Evolutionary conservation across 768 basidiomycete genomes (phyloP).

Genomic region (Clavaria fumosa): DNA sequence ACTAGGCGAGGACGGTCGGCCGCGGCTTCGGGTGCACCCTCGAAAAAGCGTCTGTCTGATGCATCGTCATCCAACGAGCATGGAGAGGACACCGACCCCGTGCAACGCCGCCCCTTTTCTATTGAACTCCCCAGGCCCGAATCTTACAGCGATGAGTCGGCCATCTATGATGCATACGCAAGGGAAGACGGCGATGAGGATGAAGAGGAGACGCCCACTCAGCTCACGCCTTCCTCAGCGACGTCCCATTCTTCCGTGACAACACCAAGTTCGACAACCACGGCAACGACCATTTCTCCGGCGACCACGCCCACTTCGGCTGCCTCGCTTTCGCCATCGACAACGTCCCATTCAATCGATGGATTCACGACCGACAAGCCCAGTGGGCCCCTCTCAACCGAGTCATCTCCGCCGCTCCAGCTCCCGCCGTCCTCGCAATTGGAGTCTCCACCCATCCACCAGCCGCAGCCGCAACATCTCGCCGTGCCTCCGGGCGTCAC

Average conservation of each 20-base stretch:
- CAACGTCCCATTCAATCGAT: too few species aligned
- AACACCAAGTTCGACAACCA: too few species aligned
- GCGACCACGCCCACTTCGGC: too few species aligned
- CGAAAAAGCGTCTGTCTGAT: conserved; percentile 45
- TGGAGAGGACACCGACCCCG: conserved; percentile 28
- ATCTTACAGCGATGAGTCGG: conserved; percentile 66
- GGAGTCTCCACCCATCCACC: too few species aligned
- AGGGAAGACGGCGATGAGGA: conserved; percentile 39
- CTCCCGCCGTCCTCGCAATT: too few species aligned
- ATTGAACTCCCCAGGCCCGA: conserved; percentile 48
- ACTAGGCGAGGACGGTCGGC: conserved; percentile 18
- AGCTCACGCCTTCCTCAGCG: too few species aligned
- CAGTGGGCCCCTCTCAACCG: conserved; percentile 11
- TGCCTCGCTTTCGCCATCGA: too few species aligned
- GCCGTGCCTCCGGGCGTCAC: conserved; percentile 21
- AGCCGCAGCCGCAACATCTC: conserved; percentile 49
- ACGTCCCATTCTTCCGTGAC: too few species aligned
- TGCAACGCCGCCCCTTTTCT: too few species aligned
- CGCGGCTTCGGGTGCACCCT: conserved; percentile 16
- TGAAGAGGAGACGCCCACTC: conserved; percentile 11
- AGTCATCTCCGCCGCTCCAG: conserved; percentile 21
- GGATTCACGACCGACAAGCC: conserved; percentile 10
- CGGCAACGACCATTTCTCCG: too few species aligned
- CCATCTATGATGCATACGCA: conserved; percentile 76
- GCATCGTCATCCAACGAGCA: conserved; percentile 62